Percentiles rank a stretch among this genome's conserved stretches.
These are phyloP conservation scores for Rhamnella rubrinervis DNA, from an alignment of 331 rosid species.

Conservation along the genomic window DNA sequence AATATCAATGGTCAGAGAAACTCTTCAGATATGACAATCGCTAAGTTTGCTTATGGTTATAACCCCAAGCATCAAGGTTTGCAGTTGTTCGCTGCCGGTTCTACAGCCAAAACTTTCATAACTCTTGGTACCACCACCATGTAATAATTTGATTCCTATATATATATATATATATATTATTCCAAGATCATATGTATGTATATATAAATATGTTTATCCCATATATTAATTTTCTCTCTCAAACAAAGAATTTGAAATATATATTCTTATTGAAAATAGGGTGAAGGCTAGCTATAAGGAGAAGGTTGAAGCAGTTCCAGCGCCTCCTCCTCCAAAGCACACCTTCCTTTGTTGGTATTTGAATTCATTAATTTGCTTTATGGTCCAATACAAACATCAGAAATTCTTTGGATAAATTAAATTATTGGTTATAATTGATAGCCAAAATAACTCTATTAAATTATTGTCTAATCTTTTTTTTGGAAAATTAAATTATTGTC, in stretches of 20 bases:
- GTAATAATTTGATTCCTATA: conserved; percentile 2
- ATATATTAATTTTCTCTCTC: neutral
- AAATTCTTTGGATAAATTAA: too few species aligned
- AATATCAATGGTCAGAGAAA: conserved; percentile 17
- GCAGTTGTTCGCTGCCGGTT: conserved; percentile 33
- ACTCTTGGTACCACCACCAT: conserved; percentile 4
- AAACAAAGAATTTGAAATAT: too few species aligned
- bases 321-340: conserved; percentile 22
- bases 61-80: conserved; percentile 21
- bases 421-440: too few species aligned
- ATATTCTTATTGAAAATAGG: conserved; percentile 20
- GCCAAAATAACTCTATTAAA: too few species aligned
- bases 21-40: conserved; percentile 10
- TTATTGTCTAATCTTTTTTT: too few species aligned
- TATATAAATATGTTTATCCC: neutral
- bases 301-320: conserved; percentile 25
- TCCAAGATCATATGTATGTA: neutral
- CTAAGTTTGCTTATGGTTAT: conserved; percentile 21
- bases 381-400: too few species aligned
- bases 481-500: too few species aligned
- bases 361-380: too few species aligned
- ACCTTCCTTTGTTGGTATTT: conserved; percentile 35
- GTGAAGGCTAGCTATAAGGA: conserved; percentile 12
- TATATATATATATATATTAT: neutral
- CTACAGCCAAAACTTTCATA: conserved; percentile 23